Percentiles rank a stretch among this genome's conserved stretches.
phyloP scores from a whole-genome alignment of 2,329 filamentous ascomycete genomes.

The Aspergillus fumigatus region DNA sequence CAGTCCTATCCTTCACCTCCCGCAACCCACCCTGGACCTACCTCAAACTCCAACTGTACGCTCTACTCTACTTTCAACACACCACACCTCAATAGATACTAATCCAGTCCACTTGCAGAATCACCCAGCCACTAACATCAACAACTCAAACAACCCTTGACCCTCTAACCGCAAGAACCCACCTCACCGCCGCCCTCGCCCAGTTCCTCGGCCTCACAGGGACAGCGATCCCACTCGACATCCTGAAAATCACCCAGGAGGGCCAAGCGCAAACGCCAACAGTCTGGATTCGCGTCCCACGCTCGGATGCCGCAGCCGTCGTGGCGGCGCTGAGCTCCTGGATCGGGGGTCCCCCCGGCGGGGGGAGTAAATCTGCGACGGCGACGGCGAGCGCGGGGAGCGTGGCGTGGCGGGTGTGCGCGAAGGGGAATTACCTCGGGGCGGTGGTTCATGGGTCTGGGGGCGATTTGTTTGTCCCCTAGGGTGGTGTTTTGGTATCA shows the following conservation, averaged over 20 bases:
- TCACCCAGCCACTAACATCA: constrained; percentile 24
- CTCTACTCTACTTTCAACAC: background rate
- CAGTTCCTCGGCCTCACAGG: constrained; percentile 46
- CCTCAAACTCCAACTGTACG: constrained; percentile 40
- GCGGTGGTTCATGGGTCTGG: constrained; percentile 33
- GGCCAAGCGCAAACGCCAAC: constrained; percentile 4
- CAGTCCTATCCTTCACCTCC: constrained; percentile 32
- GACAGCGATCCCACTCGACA: constrained; percentile 45
- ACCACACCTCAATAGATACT: background rate
- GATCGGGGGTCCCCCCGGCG: constrained; percentile 29
- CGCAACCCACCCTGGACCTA: constrained; percentile 43
- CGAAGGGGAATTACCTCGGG: constrained; percentile 35
- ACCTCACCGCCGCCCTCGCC: constrained; percentile 43
- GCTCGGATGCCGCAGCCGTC: constrained; percentile 42
- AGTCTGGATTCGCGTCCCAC: constrained; percentile 43
- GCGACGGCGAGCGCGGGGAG: constrained; percentile 10
- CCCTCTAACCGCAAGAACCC: constrained; percentile 43
- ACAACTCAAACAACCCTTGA: constrained; percentile 29
- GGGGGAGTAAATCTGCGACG: background rate
- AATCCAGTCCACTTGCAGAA: constrained; percentile 12
- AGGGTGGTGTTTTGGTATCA: background rate
- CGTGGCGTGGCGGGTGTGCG: constrained; percentile 37
- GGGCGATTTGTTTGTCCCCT: constrained; percentile 30
- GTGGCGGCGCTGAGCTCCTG: constrained; percentile 44
- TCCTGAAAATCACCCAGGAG: constrained; percentile 34